Base-by-base conservation (phyloP, 306 rosid genomes). In the Astragalus glycyphyllos region DNA sequence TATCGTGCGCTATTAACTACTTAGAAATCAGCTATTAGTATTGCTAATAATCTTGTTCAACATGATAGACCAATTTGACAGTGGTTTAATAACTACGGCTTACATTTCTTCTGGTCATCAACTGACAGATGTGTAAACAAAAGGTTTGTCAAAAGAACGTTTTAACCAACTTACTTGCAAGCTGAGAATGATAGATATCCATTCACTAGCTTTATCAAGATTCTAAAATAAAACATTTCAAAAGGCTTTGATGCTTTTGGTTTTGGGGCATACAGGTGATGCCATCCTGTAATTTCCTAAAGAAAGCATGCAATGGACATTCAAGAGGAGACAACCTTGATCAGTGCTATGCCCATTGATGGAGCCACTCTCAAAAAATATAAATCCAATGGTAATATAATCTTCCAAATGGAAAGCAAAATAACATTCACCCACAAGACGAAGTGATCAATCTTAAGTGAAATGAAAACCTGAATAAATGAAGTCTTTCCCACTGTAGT, bases 401-500 rank as follows among this genome's bases (percentile, higher is more conserved):
- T 44, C 46, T 54, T 60, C 37, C 59, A 23, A 29, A 32, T 61
- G 35, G 20, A 64, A 23, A 11, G 31, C 31, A 26, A 45, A 54
- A 37, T 41, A 7, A 49, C 11, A 58, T 34, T 31, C 50, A 66
- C 38, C 32, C 31, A 32, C 44, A 77, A 61, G 8, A 34, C 14
- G 17, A 49, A 74, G 6, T 11, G 38, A 65, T 65, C 60, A 73
- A 10, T 31, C 34, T 9, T 8, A 29, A 47, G 60, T 53, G 63
- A 76, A 61, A 70, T 44, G 71, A 75, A 51, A 81, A 92, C 96
- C 98, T 87, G 98, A 93, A 84, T 89, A 93, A 17, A 93, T 82
- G 75, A 90, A 76, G 81, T 93, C 98, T 79, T 93, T 93, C 62
- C 98, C 98, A 2, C 79, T 79, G 83, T 93, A 93, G 87, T 84